Evolutionary conservation across 768 basidiomycete genomes (phyloP).

Genomic region (Suillus tomentosus): DNA sequence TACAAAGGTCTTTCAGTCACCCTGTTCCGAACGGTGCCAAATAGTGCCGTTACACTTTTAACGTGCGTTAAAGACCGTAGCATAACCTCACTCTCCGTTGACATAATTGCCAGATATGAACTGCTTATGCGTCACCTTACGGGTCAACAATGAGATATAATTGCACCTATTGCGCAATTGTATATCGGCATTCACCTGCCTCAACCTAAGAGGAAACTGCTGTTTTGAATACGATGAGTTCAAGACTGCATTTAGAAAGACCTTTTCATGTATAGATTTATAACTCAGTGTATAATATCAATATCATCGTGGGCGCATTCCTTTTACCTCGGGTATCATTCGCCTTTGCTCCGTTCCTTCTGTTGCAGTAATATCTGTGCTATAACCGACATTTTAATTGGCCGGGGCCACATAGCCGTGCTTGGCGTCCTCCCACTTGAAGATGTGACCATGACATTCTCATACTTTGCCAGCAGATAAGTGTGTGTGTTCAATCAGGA

Average conservation of each 20-base stretch:
- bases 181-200: constrained; percentile 8
- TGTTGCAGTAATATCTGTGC: constrained; percentile 2
- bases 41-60: constrained; percentile 93
- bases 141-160: constrained; percentile 10
- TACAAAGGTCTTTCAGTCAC: constrained; percentile 96
- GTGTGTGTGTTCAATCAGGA: background rate
- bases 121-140: constrained; percentile 36
- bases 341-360: background rate
- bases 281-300: constrained; percentile 18
- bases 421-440: background rate
- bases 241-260: constrained; percentile 22
- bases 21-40: constrained; percentile 91
- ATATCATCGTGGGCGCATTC: background rate
- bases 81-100: constrained; percentile 10
- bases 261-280: constrained; percentile 8
- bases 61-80: constrained; percentile 21
- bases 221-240: constrained; percentile 1
- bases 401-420: background rate
- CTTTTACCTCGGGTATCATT: background rate
- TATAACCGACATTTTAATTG: constrained; percentile 1
- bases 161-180: background rate
- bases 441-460: background rate
- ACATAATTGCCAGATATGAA: constrained; percentile 28
- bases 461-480: background rate
- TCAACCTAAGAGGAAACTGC: constrained; percentile 15